Conservation (phyloP, 306 rosid genomes). For the Trichosanthes cucumerina region DNA sequence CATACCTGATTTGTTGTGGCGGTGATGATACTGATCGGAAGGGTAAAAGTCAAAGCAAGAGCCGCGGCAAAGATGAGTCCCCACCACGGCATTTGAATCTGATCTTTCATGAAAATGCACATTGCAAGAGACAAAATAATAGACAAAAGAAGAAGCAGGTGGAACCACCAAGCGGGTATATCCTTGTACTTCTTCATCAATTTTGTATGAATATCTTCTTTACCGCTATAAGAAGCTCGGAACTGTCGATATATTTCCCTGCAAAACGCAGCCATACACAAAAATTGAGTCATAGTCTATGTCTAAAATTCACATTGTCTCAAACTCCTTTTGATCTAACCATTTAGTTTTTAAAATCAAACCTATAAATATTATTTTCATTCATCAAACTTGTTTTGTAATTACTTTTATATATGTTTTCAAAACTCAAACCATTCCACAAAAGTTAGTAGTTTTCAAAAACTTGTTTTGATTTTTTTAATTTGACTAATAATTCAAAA, state of each 20-base stretch:
- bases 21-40: slow-evolving; percentile 48
- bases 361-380: too few species aligned
- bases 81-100: slow-evolving; percentile 74
- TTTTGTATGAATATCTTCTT: slow-evolving; percentile 51
- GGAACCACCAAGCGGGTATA: slow-evolving; percentile 69
- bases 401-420: too few species aligned
- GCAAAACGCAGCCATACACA: neutral
- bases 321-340: too few species aligned
- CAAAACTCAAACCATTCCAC: too few species aligned
- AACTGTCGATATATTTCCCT: slow-evolving; percentile 36
- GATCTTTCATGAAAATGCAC: slow-evolving; percentile 30
- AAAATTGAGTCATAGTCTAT: too few species aligned
- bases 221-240: slow-evolving; percentile 28
- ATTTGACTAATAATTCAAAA: too few species aligned
- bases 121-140: slow-evolving; percentile 27
- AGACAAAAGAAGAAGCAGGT: slow-evolving; percentile 25
- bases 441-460: too few species aligned
- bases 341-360: too few species aligned
- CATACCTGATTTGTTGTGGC: slow-evolving; percentile 42
- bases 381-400: too few species aligned
- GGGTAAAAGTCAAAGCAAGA: slow-evolving; percentile 30
- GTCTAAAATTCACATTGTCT: too few species aligned
- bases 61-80: slow-evolving; percentile 49
- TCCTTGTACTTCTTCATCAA: slow-evolving; percentile 51
- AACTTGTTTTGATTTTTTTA: too few species aligned